Conservation (phyloP, 768 basidiomycete species). For the Cyathus striatus region DNA sequence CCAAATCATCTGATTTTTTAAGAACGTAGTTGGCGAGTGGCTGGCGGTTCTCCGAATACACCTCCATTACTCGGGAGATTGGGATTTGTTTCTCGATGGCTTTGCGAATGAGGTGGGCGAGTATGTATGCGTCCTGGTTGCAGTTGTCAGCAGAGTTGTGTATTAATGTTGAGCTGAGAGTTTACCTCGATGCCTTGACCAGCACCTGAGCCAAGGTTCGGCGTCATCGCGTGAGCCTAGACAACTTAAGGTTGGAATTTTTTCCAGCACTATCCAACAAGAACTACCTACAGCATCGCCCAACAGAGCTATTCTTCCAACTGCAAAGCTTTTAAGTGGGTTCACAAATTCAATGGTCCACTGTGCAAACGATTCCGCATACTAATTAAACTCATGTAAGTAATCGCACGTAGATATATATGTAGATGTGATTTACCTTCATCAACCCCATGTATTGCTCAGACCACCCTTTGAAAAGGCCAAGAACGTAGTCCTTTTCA, state of each 20-base stretch:
- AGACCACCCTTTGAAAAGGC: not conserved
- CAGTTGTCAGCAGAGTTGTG: not conserved
- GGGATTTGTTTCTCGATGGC: slow-evolving; percentile 13
- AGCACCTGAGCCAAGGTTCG: slow-evolving; percentile 18
- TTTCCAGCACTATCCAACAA: not conserved
- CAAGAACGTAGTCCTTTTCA: not conserved
- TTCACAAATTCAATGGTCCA: not conserved
- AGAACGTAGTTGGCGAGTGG: slow-evolving; percentile 14
- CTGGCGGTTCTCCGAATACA: slow-evolving; percentile 20
- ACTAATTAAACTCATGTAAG: not conserved
- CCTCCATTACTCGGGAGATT: slow-evolving; percentile 14
- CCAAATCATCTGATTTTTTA: slow-evolving; percentile 1
- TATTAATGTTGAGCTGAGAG: slow-evolving; percentile 3
- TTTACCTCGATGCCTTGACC: slow-evolving; percentile 21
- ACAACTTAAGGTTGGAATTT: not conserved
- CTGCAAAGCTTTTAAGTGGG: not conserved
- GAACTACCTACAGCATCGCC: not conserved
- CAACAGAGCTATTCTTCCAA: not conserved
- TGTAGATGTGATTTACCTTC: not conserved
- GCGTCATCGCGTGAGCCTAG: slow-evolving; percentile 21
- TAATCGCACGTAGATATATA: not conserved
- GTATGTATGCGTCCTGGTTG: slow-evolving; percentile 36
- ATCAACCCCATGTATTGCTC: not conserved
- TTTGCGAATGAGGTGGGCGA: slow-evolving; percentile 32
- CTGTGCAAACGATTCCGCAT: not conserved